Evolutionary conservation across 1,284 basidiomycete genomes (phyloP).

Genomic region (Volvariella surrecta): DNA sequence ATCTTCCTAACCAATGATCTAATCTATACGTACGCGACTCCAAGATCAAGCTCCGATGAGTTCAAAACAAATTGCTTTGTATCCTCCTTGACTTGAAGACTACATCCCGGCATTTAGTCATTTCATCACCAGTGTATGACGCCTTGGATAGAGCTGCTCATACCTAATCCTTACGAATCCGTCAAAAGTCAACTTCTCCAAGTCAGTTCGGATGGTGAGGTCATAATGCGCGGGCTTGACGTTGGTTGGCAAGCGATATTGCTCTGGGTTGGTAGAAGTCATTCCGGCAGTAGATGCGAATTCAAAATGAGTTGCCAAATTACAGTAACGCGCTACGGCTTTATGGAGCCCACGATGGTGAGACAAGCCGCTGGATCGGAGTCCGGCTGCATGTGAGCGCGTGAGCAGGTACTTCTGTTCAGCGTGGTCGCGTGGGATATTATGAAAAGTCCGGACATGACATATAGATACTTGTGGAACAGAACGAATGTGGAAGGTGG

Average conservation of each 20-base stretch:
- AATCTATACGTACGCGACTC: constrained; percentile 37
- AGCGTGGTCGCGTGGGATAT: no score
- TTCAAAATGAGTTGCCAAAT: constrained; percentile 8
- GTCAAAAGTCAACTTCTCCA: constrained; percentile 65
- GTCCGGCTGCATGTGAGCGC: no score
- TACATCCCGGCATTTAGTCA: constrained; percentile 21
- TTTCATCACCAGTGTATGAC: no score
- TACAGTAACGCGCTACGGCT: constrained; percentile 8
- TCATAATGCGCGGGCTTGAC: constrained; percentile 81
- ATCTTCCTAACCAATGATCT: background rate
- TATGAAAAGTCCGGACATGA: no score
- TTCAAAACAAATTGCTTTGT: constrained; percentile 70
- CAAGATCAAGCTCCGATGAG: constrained; percentile 62
- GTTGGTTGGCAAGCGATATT: constrained; percentile 71
- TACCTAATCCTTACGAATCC: constrained; percentile 75
- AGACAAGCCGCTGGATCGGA: no score
- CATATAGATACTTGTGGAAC: no score
- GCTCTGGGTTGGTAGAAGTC: constrained; percentile 16
- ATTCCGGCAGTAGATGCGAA: constrained; percentile 12
- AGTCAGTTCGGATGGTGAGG: constrained; percentile 78
- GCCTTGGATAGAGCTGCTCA: constrained; percentile 13
- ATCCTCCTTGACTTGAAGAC: constrained; percentile 63
- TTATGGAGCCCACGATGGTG: no score
- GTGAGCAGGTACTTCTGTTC: no score
- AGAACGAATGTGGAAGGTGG: no score